Conservation (phyloP, 176 grass and related monocot species). For the Canna indica region DNA sequence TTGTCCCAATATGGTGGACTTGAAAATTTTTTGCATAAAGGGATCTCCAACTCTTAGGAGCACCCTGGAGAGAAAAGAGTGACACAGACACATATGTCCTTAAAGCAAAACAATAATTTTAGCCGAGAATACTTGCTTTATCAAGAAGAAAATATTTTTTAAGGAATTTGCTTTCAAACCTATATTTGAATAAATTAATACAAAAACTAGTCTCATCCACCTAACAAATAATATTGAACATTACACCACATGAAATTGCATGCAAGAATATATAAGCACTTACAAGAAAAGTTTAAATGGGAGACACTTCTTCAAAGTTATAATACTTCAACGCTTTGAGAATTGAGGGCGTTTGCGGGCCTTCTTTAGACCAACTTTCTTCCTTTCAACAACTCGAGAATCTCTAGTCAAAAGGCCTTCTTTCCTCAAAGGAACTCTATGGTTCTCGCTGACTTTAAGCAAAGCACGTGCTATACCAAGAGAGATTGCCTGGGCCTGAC, state of each 20-base stretch:
- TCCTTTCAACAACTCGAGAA: constrained; percentile 90
- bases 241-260: neutral
- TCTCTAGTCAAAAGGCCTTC: constrained; percentile 89
- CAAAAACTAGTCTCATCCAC: neutral
- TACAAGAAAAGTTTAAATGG: neutral
- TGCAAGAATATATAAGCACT: neutral
- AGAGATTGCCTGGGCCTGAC: constrained; percentile 81
- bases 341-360: constrained; percentile 83
- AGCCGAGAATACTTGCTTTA: neutral
- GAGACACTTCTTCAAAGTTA: neutral
- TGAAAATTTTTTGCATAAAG: neutral
- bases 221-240: neutral
- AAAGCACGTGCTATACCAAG: constrained; percentile 79
- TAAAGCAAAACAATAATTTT: too few relatives aligned
- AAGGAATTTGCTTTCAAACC: neutral
- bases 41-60: too few relatives aligned
- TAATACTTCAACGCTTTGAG: constrained; percentile 69
- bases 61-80: too few relatives aligned
- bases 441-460: constrained; percentile 69
- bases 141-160: too few relatives aligned
- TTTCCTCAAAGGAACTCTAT: constrained; percentile 44
- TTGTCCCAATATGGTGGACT: neutral
- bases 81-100: neutral
- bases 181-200: neutral
- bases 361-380: constrained; percentile 92